A percentile compares a stretch with the other conserved stretches of the same genome.
These are phyloP conservation scores for Fragilaria crotonensis DNA, from an alignment of 108 stramenopile genomes.

Conservation along the genomic window DNA sequence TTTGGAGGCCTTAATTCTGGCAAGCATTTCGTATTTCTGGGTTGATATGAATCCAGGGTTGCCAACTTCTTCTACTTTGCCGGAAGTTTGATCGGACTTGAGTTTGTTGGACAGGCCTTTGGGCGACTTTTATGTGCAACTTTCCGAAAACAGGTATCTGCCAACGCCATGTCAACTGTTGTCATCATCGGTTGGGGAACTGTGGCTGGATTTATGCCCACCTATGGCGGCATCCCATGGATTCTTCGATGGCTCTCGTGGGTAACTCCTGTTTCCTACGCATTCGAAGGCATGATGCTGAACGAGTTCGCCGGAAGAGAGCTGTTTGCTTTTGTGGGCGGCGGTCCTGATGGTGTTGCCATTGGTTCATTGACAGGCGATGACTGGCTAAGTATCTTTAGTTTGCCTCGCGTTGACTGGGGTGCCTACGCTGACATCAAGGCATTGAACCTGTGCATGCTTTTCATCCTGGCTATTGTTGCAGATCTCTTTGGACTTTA, in stretches of 20 bases:
- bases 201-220: constrained; percentile 35
- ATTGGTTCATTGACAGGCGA: constrained; percentile 10
- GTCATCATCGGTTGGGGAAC: constrained; percentile 24
- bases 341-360: not conserved
- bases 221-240: constrained; percentile 11
- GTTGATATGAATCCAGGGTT: constrained; percentile 27
- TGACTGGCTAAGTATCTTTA: not conserved
- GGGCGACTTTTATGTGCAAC: constrained; percentile 27
- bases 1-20: constrained; percentile 25
- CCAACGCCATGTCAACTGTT: constrained; percentile 21
- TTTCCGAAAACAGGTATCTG: constrained; percentile 29
- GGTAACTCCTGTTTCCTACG: constrained; percentile 28
- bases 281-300: constrained; percentile 27
- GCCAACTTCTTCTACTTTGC: constrained; percentile 29
- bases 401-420: constrained; percentile 5
- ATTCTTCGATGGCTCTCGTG: constrained; percentile 29
- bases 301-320: constrained; percentile 7
- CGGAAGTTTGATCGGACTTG: constrained; percentile 27
- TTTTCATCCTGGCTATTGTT: constrained; percentile 29
- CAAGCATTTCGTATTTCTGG: constrained; percentile 38
- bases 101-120: constrained; percentile 33
- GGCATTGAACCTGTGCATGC: constrained; percentile 26
- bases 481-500: constrained; percentile 15
- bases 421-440: constrained; percentile 10
- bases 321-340: no score